Evolutionary conservation across 2,329 filamentous ascomycete genomes (phyloP).

Genomic region (Epichloe typhina): DNA sequence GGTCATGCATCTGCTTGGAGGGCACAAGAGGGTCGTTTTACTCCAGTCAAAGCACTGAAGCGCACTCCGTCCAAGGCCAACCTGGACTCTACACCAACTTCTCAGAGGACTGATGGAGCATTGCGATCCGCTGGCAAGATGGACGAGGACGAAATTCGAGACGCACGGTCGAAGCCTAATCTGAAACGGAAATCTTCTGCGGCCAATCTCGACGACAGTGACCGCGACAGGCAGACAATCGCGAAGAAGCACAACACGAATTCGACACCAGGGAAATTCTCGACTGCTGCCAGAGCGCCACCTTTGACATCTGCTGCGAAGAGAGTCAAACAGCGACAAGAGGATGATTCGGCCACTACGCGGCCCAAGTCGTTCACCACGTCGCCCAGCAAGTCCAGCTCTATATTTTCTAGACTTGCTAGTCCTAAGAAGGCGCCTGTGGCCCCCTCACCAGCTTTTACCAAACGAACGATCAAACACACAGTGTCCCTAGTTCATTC

Average conservation of each 20-base stretch:
- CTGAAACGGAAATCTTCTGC: slow-evolving; percentile 21
- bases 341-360: slow-evolving; percentile 55
- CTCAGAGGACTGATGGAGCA: slow-evolving; percentile 25
- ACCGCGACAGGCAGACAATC: not conserved
- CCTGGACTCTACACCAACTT: slow-evolving; percentile 22
- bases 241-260: slow-evolving; percentile 15
- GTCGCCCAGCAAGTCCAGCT: slow-evolving; percentile 26
- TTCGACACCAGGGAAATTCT: slow-evolving; percentile 9
- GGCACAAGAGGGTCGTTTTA: slow-evolving; percentile 37
- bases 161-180: slow-evolving; percentile 20
- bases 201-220: slow-evolving; percentile 20
- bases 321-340: slow-evolving; percentile 52
- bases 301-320: slow-evolving; percentile 38
- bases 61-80: slow-evolving; percentile 32
- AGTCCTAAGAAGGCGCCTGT: slow-evolving; percentile 59
- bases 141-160: slow-evolving; percentile 47
- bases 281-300: slow-evolving; percentile 1
- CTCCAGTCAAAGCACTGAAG: slow-evolving; percentile 31
- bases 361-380: slow-evolving; percentile 43
- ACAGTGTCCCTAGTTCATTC: slow-evolving; percentile 24
- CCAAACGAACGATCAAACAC: slow-evolving; percentile 13
- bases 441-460: slow-evolving; percentile 42
- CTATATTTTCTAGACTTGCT: slow-evolving; percentile 45
- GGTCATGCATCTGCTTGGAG: slow-evolving; percentile 72
- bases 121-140: slow-evolving; percentile 46